Evolutionary conservation across 768 basidiomycete genomes (phyloP).

Genomic region (Rhodotorula babjevae): DNA sequence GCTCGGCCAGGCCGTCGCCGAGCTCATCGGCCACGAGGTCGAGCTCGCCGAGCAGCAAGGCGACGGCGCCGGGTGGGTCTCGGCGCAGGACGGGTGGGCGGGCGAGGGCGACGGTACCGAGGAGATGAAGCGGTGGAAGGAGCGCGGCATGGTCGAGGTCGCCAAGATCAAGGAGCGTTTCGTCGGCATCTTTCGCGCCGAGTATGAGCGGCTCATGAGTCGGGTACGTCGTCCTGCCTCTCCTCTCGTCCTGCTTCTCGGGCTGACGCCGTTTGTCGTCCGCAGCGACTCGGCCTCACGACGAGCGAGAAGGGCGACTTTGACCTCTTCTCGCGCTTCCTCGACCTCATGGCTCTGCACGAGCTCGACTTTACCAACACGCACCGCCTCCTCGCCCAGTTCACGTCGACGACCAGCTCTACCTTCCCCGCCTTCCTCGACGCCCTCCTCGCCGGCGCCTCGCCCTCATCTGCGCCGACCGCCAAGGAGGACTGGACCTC

Average conservation of each 20-base stretch:
- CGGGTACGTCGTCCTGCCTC: background rate
- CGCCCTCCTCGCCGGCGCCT: constrained; percentile 27
- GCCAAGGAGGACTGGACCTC: constrained; percentile 28
- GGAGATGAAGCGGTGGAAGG: constrained; percentile 58
- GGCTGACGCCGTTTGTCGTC: background rate
- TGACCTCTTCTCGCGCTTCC: constrained; percentile 60
- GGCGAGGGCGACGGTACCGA: constrained; percentile 53
- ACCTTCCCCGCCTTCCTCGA: constrained; percentile 38
- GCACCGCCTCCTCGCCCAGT: constrained; percentile 66
- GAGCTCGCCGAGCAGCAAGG: constrained; percentile 52
- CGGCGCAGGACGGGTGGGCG: constrained; percentile 60
- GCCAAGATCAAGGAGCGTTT: constrained; percentile 62
- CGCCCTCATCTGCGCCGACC: background rate
- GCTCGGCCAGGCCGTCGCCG: constrained; percentile 60
- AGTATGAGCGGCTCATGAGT: constrained; percentile 64
- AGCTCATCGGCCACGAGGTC: constrained; percentile 77
- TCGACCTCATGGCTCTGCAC: constrained; percentile 68
- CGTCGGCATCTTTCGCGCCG: constrained; percentile 58
- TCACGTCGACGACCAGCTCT: constrained; percentile 52
- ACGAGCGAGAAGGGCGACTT: constrained; percentile 60
- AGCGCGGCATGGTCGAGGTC: constrained; percentile 55
- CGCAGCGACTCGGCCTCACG: constrained; percentile 70
- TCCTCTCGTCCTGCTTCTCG: background rate
- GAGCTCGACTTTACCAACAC: constrained; percentile 82
- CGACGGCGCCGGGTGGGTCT: constrained; percentile 42